phyloP scores from a whole-genome alignment of 2,329 filamentous ascomycete genomes.

The Pseudocercospora crystallina region DNA sequence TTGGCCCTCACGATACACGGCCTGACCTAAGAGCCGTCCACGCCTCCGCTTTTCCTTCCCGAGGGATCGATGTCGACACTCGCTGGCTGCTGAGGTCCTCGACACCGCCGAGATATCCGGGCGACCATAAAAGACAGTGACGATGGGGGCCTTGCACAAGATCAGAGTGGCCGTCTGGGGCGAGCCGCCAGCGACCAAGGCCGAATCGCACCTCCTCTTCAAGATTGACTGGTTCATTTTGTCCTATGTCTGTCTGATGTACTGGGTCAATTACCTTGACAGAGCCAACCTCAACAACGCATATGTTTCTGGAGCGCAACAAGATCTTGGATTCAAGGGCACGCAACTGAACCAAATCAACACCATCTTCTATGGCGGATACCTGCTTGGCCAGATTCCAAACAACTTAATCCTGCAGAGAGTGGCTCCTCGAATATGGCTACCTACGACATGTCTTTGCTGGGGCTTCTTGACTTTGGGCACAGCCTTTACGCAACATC shows the following conservation, averaged over 20 bases:
- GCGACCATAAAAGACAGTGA: not conserved
- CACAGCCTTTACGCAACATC: constrained; percentile 54
- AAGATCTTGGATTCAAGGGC: constrained; percentile 51
- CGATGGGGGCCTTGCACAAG: constrained; percentile 26
- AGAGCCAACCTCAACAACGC: constrained; percentile 54
- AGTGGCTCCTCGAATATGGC: constrained; percentile 60
- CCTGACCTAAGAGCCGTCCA: too few relatives aligned
- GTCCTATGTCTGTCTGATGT: constrained; percentile 43
- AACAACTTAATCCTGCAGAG: constrained; percentile 64
- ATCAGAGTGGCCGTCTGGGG: constrained; percentile 28
- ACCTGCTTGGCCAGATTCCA: constrained; percentile 59
- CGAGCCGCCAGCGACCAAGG: constrained; percentile 26
- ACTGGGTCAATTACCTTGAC: constrained; percentile 45
- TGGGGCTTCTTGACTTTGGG: constrained; percentile 60
- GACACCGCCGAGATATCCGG: too few relatives aligned
- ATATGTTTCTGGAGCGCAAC: constrained; percentile 56
- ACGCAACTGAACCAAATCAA: constrained; percentile 49
- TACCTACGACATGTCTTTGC: constrained; percentile 46
- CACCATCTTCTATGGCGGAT: constrained; percentile 37
- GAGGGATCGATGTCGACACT: too few relatives aligned
- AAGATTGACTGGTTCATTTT: constrained; percentile 36
- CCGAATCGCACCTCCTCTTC: constrained; percentile 25
- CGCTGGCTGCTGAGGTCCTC: too few relatives aligned
- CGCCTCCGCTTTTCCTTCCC: too few relatives aligned
- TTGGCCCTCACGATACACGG: too few relatives aligned